Evolutionary conservation across 495 filamentous ascomycete genomes (phyloP).

Genomic region (Annulohypoxylon bovei): DNA sequence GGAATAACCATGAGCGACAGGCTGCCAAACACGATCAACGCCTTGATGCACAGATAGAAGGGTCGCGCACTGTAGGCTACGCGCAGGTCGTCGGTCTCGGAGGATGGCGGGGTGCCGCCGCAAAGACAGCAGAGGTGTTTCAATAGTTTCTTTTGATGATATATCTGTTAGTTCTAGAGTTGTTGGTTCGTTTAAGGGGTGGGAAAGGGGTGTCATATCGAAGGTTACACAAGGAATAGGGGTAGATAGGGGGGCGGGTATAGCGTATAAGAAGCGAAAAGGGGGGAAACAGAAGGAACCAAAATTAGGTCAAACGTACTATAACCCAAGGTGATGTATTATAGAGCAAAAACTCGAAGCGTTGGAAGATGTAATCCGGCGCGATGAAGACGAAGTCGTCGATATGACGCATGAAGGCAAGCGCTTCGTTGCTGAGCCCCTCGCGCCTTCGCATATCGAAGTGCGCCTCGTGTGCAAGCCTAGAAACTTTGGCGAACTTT

Average conservation of each 20-base stretch:
- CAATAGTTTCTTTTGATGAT: constrained; percentile 8
- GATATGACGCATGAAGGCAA: constrained; percentile 29
- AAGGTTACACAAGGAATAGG: neutral
- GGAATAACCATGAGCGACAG: constrained; percentile 9
- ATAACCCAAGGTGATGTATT: neutral
- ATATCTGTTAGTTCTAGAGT: neutral
- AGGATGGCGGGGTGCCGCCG: neutral
- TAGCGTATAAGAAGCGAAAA: neutral
- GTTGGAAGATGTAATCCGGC: constrained; percentile 14
- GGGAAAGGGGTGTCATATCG: neutral
- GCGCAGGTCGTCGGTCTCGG: neutral
- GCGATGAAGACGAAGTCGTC: constrained; percentile 21
- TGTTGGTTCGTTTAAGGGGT: neutral
- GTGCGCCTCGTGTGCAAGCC: constrained; percentile 19
- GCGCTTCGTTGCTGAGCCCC: constrained; percentile 11
- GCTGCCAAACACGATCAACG: neutral
- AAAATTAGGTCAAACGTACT: neutral
- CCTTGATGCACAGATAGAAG: constrained; percentile 2
- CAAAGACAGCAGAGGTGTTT: constrained; percentile 7
- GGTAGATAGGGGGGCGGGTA: too few relatives aligned
- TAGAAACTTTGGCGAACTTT: constrained; percentile 11
- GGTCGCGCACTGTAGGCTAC: constrained; percentile 4
- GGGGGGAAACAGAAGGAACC: neutral
- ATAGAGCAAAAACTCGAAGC: constrained; percentile 17
- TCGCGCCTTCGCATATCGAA: neutral